These are phyloP conservation scores for Ceratocystis ficicola DNA, from an alignment of 2,329 filamentous ascomycete species.

Conservation along the genomic window DNA sequence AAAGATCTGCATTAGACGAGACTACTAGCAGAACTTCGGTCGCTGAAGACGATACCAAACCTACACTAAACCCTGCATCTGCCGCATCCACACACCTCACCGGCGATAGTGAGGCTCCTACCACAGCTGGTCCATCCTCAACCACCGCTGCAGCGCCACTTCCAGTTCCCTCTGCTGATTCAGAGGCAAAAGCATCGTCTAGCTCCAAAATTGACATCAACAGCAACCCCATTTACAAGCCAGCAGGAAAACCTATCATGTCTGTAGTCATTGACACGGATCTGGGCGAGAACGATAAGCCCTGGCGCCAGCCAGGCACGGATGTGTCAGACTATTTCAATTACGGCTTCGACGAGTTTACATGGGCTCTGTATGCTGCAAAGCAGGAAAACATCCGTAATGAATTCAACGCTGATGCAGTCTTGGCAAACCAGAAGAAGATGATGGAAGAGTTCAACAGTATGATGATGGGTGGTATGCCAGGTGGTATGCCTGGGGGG, in stretches of 20 bases:
- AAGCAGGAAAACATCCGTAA: constrained; percentile 71
- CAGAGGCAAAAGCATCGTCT: constrained; percentile 52
- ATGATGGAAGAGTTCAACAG: constrained; percentile 58
- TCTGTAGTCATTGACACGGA: constrained; percentile 62
- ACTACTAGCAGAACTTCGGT: constrained; percentile 34
- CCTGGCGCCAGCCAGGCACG: constrained; percentile 87
- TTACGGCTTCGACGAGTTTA: constrained; percentile 97
- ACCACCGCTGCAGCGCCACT: constrained; percentile 19
- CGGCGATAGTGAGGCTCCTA: constrained; percentile 28
- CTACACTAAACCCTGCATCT: constrained; percentile 30
- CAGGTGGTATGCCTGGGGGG: constrained; percentile 30
- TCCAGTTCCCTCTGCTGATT: constrained; percentile 32
- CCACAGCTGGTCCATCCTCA: constrained; percentile 24
- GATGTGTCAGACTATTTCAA: constrained; percentile 98
- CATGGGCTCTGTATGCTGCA: constrained; percentile 85
- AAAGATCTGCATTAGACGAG: constrained; percentile 42
- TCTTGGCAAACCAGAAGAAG: constrained; percentile 60
- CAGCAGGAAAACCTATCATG: constrained; percentile 68
- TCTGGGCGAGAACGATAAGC: constrained; percentile 72
- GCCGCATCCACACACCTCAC: constrained; percentile 29
- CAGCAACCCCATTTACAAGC: constrained; percentile 65
- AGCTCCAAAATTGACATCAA: constrained; percentile 80
- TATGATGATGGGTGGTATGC: constrained; percentile 50
- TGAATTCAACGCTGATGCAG: constrained; percentile 57
- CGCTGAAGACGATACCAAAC: constrained; percentile 11